These are phyloP conservation scores for Melaleuca quinquenervia DNA, from an alignment of 345 rosid species.

Conservation along the genomic window DNA sequence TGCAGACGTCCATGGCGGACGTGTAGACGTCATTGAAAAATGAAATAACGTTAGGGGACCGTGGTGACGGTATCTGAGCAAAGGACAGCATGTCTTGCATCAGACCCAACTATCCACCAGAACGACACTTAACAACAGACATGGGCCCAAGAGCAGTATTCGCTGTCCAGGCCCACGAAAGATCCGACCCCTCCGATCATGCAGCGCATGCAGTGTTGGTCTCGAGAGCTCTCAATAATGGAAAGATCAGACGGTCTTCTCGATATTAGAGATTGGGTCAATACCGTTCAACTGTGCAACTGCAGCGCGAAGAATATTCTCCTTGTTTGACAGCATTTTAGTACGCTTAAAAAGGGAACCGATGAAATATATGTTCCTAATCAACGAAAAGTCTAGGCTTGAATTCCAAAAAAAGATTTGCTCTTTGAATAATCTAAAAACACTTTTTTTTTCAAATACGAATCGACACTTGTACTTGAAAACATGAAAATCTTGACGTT, in stretches of 20 bases:
- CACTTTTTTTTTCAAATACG: too few species aligned
- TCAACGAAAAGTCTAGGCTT: too few species aligned
- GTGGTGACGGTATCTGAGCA: neutral
- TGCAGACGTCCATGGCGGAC: neutral
- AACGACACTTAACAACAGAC: neutral
- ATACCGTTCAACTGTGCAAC: neutral
- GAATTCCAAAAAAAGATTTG: too few species aligned
- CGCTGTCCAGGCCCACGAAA: neutral
- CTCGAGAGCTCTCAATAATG: neutral
- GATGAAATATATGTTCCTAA: too few species aligned
- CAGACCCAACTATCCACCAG: neutral
- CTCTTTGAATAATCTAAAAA: too few species aligned
- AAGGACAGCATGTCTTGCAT: neutral
- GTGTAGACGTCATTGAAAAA: neutral
- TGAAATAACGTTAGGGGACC: neutral
- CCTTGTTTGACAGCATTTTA: too few species aligned
- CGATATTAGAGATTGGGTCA: neutral
- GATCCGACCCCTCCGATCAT: neutral
- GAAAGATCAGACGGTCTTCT: neutral
- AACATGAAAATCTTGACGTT: too few species aligned
- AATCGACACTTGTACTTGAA: too few species aligned
- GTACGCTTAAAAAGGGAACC: too few species aligned
- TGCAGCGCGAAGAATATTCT: too few species aligned
- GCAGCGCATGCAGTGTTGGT: neutral
- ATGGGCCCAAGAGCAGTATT: neutral